Base-by-base conservation (phyloP, 2,329 filamentous ascomycete genomes). In the Phialocephala subalpina region DNA sequence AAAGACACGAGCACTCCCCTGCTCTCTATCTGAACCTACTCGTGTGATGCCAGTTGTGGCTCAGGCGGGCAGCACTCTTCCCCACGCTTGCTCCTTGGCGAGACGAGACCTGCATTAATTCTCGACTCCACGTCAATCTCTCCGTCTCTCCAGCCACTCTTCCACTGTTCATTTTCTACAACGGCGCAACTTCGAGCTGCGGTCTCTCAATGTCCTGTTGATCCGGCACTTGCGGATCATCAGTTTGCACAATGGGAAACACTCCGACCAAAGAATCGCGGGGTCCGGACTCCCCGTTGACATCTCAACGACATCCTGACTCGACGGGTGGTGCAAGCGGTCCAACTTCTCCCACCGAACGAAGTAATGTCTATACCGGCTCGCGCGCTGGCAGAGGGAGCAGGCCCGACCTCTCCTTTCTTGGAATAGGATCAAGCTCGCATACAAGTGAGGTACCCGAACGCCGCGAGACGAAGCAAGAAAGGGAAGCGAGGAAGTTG, bases 391-490 rank as follows among this genome's bases (percentile, higher is more conserved):
- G 70, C 14, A 70, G 75, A 69, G 68, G 72, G n/a, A 75, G 73
- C 58, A 70, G 76, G 58, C 69, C 67, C 18, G 76, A 78, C 29
- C 62, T 78, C 18, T 75, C 75, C 2, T 73, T 77, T 58, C 62
- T 78, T 25, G 75, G 76, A 1, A 69, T 77, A 58, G 72, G 74
- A 2, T 66, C 70, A 2, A 68, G 67, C 58, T 68, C 70, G 11
- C 73, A 67, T 62, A 68, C 29, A 9, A 57, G 68, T 60, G 71
- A 75, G 8, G 66, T 67, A 18, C 71, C 74, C 11, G 76, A 77
- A 65, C 90, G 93, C 65, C 87, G 93, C 65, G 95, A 98, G 80
- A 97, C 94, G 8, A 94, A 91, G 76, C 92, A 95, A 73, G 96
- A 98, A 80, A 87, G 93, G 49, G 96, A 99, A 77, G 93, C 93